A percentile compares a stretch with the other conserved stretches of the same genome.
phyloP scores from a whole-genome alignment of 2,329 filamentous ascomycete species.

The Penicillium sp. region DNA sequence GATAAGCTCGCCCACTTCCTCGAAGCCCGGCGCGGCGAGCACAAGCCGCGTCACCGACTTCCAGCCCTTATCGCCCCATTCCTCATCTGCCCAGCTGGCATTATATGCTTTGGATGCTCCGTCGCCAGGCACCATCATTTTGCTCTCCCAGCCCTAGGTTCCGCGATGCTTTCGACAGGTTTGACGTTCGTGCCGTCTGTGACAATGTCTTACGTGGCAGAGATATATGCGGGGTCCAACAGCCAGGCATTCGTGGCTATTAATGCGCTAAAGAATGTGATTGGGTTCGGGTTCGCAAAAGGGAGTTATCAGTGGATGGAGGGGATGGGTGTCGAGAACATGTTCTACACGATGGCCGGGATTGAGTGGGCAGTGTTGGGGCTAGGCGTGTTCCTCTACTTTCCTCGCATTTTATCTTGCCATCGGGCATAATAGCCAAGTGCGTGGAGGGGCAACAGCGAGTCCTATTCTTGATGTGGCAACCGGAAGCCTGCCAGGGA shows the following conservation, averaged over 20 bases:
- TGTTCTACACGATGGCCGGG: conserved; percentile 43
- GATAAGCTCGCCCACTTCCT: conserved; percentile 44
- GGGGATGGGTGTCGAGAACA: conserved; percentile 36
- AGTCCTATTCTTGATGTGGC: too few species aligned
- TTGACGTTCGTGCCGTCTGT: conserved; percentile 42
- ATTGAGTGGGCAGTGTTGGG: conserved; percentile 40
- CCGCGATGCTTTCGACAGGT: conserved; percentile 34
- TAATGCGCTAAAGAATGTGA: conserved; percentile 36
- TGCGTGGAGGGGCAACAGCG: too few species aligned
- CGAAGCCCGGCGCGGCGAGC: conserved; percentile 38
- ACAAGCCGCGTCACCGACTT: conserved; percentile 48
- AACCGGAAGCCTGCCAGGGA: too few species aligned
- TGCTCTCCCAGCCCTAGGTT: conserved; percentile 33
- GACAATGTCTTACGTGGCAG: conserved; percentile 41
- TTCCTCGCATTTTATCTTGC: conserved; percentile 15
- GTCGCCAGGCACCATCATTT: conserved; percentile 30
- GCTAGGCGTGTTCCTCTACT: conserved; percentile 38
- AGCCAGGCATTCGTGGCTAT: conserved; percentile 43
- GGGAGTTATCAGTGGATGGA: conserved; percentile 38
- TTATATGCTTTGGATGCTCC: conserved; percentile 40
- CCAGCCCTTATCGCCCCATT: conserved; percentile 46
- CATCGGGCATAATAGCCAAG: too few species aligned
- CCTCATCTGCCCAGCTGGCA: conserved; percentile 38
- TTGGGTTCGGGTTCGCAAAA: conserved; percentile 32
- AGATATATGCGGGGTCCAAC: conserved; percentile 35